phyloP scores from a whole-genome alignment of 1,139 yeast species.

The Torulaspora pretoriensis region DNA sequence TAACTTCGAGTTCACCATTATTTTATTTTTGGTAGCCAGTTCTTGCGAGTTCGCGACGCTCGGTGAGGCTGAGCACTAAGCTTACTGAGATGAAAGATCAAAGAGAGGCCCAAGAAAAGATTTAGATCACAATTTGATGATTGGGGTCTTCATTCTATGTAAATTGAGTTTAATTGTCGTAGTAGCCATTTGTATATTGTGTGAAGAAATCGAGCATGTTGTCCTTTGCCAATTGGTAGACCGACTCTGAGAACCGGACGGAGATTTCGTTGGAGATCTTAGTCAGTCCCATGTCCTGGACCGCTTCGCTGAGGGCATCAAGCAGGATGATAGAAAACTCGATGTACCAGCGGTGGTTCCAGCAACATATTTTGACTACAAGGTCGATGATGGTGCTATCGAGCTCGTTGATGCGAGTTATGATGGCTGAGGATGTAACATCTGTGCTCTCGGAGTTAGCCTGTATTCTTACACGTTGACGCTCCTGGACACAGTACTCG shows the following conservation, averaged over 20 bases:
- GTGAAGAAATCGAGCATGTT: constrained; percentile 32
- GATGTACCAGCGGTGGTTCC: constrained; percentile 97
- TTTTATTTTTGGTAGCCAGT: constrained; percentile 7
- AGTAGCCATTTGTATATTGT: constrained; percentile 29
- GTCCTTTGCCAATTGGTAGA: constrained; percentile 35
- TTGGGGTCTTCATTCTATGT: constrained; percentile 2
- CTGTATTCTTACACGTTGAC: constrained; percentile 29
- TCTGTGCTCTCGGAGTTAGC: constrained; percentile 23
- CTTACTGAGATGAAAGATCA: background rate
- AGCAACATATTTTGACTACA: constrained; percentile 72
- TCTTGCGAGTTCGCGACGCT: constrained; percentile 2
- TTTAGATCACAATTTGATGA: background rate
- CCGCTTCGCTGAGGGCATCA: constrained; percentile 52
- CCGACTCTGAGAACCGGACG: constrained; percentile 58
- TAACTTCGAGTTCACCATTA: background rate
- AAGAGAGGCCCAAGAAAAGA: background rate
- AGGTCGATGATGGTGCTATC: constrained; percentile 65
- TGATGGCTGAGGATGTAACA: constrained; percentile 36
- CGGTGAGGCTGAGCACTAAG: constrained; percentile 7
- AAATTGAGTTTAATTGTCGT: constrained; percentile 18
- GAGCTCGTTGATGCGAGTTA: constrained; percentile 46
- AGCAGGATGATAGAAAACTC: constrained; percentile 75
- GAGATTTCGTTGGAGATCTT: constrained; percentile 73
- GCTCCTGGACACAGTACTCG: constrained; percentile 51
- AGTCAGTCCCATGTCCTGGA: constrained; percentile 72